A percentile compares a stretch with the other conserved stretches of the same genome.
These are phyloP conservation scores for Salix brachista DNA, from an alignment of 345 rosid species.

Conservation along the genomic window DNA sequence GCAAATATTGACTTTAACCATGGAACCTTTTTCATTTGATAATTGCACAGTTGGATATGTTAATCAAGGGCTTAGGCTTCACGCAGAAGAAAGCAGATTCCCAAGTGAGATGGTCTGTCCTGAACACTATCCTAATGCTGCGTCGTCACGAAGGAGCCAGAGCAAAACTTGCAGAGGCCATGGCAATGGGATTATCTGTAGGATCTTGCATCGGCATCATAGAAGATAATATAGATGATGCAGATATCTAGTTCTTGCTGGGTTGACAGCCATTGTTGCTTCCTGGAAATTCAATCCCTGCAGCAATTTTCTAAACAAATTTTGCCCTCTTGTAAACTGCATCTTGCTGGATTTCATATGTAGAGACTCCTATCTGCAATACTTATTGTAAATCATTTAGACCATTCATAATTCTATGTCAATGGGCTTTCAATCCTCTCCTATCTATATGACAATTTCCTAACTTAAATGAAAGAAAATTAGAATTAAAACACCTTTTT, in stretches of 20 bases:
- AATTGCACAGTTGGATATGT: slow-evolving; percentile 51
- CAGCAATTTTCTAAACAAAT: background rate
- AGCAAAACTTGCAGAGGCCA: slow-evolving; percentile 66
- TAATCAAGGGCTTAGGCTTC: slow-evolving; percentile 70
- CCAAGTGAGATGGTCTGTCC: slow-evolving; percentile 82
- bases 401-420: no score
- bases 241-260: slow-evolving; percentile 38
- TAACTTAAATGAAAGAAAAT: no score
- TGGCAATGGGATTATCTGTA: slow-evolving; percentile 61
- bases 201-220: slow-evolving; percentile 62
- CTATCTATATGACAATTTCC: no score
- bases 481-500: no score
- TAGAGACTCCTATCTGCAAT: background rate
- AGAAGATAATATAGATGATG: slow-evolving; percentile 47
- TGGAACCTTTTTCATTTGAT: background rate
- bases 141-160: slow-evolving; percentile 69
- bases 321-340: background rate
- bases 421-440: no score
- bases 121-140: slow-evolving; percentile 61
- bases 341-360: background rate
- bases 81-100: slow-evolving; percentile 89
- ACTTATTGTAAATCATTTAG: no score
- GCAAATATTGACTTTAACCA: background rate
- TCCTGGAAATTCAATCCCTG: background rate
- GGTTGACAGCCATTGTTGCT: background rate